Base-by-base conservation (phyloP, 2,329 filamentous ascomycete species). In the Penicillium sp. region DNA sequence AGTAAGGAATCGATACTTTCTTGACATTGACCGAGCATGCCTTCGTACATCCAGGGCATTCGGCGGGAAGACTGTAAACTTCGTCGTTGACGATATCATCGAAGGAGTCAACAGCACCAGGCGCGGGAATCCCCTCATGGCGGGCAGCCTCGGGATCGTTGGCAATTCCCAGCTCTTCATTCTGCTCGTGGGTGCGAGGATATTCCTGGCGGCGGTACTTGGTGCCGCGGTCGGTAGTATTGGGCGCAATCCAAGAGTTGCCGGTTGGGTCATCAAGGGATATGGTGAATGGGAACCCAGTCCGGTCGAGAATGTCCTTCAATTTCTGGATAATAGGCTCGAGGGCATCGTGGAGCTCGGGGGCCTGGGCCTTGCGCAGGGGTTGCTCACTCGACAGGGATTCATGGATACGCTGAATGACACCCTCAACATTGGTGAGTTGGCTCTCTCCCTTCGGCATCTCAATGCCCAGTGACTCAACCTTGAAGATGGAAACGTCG, bases 1-100 rank as follows among this genome's bases (percentile, higher is more conserved):
- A 98, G 70, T 95, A 86, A 1, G 93, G 93, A 48, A 98, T 96
- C 58, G 94, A 88, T 41, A 97, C 88, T 84, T 95, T 94, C 74
- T 96, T 95, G 19, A 46, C 41, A 68, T 95, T 90, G 7, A 94
- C 94, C 3, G 82, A 81, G 69, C 90, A 96, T 4, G 81, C 72
- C 67, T 86, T 86, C 59, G 83, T 83, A 74, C 93, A 98, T 47
- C 87, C 91, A 0, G 93, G 93, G 66, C 93, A 98, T 42, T 82
- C 86, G 5, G 90, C 84, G 2, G 91, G 91, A 70, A 98, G 93
- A 43, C 82, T 83, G 73, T 97, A 97, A 18, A 96, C 86, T 65
- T 95, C 85, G 63, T 94, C 86, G 50, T 94, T 87, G 33, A 93
- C 77, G 56, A 97, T 93, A n/a, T 94, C 85, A 29, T 84, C 79